Conservation (phyloP, 1,284 basidiomycete genomes). For the Ganoderma multipileum region DNA sequence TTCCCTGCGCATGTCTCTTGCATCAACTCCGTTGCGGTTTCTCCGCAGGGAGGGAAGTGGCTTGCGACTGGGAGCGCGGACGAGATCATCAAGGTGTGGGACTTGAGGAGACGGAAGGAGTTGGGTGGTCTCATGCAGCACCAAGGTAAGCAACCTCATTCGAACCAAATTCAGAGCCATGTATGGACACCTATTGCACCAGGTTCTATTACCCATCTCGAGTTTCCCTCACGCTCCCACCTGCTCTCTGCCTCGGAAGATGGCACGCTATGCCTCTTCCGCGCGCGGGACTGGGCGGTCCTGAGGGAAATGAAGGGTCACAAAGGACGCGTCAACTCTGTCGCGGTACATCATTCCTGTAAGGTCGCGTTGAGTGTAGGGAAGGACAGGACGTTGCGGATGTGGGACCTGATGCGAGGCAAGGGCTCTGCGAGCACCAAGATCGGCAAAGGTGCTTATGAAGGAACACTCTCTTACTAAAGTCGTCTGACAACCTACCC, state of each 20-base stretch:
- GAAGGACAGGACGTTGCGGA: conserved; percentile 87
- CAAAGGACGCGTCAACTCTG: conserved; percentile 89
- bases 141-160: conserved; percentile 62
- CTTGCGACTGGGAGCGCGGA: conserved; percentile 94
- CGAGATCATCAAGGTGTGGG: conserved; percentile 98
- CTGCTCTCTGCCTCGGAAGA: conserved; percentile 92
- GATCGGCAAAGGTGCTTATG: conserved; percentile 77
- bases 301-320: conserved; percentile 91
- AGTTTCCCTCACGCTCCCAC: conserved; percentile 89
- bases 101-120: conserved; percentile 88
- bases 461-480: neutral
- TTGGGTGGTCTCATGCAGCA: conserved; percentile 94
- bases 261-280: conserved; percentile 89
- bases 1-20: conserved; percentile 97
- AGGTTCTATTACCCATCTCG: conserved; percentile 92
- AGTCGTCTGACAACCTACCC: neutral
- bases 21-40: conserved; percentile 89
- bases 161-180: neutral
- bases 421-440: conserved; percentile 90
- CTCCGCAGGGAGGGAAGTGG: conserved; percentile 91
- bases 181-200: neutral
- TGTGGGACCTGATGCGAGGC: conserved; percentile 99
- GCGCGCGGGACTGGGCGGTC: conserved; percentile 92
- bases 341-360: conserved; percentile 92
- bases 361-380: conserved; percentile 93